Base-by-base conservation (phyloP, 192 early-diverging fungal species). In the Lobulomyces angularis region DNA sequence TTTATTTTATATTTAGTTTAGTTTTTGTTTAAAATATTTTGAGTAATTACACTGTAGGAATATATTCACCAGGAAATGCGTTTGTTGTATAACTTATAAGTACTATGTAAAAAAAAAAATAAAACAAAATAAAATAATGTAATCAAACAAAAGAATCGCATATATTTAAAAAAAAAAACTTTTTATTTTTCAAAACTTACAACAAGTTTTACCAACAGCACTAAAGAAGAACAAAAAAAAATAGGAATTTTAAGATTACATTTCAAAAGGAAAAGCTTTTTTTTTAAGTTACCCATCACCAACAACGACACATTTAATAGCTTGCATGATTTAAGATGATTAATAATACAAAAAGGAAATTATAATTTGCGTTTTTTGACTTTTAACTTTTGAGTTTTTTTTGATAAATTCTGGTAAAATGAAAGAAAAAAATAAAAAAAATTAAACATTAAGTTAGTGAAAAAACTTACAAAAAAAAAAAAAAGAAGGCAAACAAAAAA, bases 1-100 rank as follows among this genome's bases (percentile, higher is more conserved):
- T 16, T 40, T 22, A 35, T 35, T 40, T 12, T 20, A 32, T n/a
- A 41, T 35, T 12, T n/a, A 12, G 31, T 41, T 44, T 42, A 33
- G 18, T 44, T 33, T 8, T 42, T 35, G 14, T 9, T 50, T 33
- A 3, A 44, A 6, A 14, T n/a, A 11, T 11, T 17, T 8, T 26
- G 38, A 35, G 12, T 5, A 59, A 19, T 71, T 87, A 96, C 88
- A 97, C 93, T 41, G 93, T 97, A 38, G 93, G 93, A 56, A 97
- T 94, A 57, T 97, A 97, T 72, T 97, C 93, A 41, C 93, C 93
- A 12, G 93, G 93, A 67, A 97, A 97, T 23, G 94, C 94, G 71
- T 97, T 97, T 48, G 94, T 97, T 12, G 94, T 97, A 71, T 97
- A 97, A 64, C 75, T 80, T 64, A 97, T 97, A 43, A 97, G 64